Evolutionary conservation across 2,329 filamentous ascomycete species (phyloP), one percentile per base, ranked within the genome.

Genomic region (Talaromyces sp.): DNA sequence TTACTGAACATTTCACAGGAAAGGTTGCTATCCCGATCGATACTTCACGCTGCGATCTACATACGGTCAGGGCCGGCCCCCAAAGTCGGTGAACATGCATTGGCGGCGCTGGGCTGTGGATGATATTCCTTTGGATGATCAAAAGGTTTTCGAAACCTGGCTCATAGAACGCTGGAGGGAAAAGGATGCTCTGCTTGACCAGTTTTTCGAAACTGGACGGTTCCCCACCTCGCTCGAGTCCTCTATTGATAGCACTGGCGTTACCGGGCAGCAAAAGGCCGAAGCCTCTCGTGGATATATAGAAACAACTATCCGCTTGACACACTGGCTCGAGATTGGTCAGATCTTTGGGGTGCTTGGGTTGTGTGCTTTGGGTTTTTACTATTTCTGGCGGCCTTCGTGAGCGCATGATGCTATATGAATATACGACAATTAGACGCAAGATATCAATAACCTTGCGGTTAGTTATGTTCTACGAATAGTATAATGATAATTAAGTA

Each of bases 71-170:
- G 93, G 95, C 13, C 86, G 90, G 1, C 89, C 93, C 0, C 95
- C 93, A 1, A 96, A 93, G 73, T 96, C 92, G 1, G 93, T 98
- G 69, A 98, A 97, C 75, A 93, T 98, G 80, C 89, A 96, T 76
- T 99, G 93, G 91, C 86, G 95, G 58, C 87, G 92, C 10, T 97
- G 96, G 75, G 84, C 85, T 35, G 73, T 97, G 14, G 83, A 84
- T 24, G 86, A 91, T 21, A 96, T 99, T 50, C 93, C 93, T 0
- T 82, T 96, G 10, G 83, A 91, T 32, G 85, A 88, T 66, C 82
- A 84, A 17, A 83, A 89, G 46, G 80, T 84, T 7, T 99, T 99
- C 69, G 91, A 96, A 60, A 69, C 81, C 3, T 99, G 95, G 95
- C 81, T 98, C 29, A 84, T 87, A 32, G 87, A 90, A 60, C 84